phyloP scores from a whole-genome alignment of 257 asterid species.

The Solanum lycopersicoides region DNA sequence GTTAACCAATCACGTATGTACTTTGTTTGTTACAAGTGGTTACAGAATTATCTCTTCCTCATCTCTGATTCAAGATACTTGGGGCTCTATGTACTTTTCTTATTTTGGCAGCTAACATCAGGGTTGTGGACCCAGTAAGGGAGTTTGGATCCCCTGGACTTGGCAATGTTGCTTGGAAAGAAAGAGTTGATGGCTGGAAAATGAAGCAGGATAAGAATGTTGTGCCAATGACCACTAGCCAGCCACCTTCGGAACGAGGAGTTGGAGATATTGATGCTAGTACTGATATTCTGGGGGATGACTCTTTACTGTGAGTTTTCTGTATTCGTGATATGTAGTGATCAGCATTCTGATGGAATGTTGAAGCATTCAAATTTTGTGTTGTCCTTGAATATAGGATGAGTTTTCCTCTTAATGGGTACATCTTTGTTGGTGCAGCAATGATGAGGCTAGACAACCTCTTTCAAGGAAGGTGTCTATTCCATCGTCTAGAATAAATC shows the following conservation, averaged over 20 bases:
- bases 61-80: conserved; percentile 4
- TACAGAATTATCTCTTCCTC: neutral
- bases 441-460: conserved; percentile 98
- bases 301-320: conserved; percentile 67
- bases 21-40: neutral
- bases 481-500: conserved; percentile 91
- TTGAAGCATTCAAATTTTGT: neutral
- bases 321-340: neutral
- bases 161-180: conserved; percentile 99
- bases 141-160: conserved; percentile 87
- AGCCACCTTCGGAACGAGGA: conserved; percentile 91
- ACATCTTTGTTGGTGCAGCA: conserved; percentile 39
- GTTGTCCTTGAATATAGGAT: neutral
- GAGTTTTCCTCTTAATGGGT: neutral
- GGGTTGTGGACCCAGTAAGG: conserved; percentile 89
- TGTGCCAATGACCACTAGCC: conserved; percentile 69
- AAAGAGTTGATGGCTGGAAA: conserved; percentile 95
- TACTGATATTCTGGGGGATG: conserved; percentile 85
- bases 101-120: conserved; percentile 51
- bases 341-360: neutral
- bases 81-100: neutral
- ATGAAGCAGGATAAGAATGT: conserved; percentile 94
- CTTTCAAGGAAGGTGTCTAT: conserved; percentile 96
- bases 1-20: conserved; percentile 20
- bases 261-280: conserved; percentile 83